phyloP scores from a whole-genome alignment of 140 eudicot species.

The Ambrosia hybrid region DNA sequence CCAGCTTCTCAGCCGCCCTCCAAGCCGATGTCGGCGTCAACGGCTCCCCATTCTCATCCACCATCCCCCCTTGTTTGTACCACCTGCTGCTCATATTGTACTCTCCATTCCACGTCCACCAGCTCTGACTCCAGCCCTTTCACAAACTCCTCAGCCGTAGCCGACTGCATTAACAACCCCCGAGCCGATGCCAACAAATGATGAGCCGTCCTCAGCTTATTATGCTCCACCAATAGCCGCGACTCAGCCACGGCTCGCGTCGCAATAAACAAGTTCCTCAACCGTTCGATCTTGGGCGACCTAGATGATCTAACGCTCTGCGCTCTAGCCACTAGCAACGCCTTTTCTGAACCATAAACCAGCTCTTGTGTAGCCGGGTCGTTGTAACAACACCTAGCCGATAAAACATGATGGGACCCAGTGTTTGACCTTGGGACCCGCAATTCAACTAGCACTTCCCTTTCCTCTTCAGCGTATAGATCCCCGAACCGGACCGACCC shows the following conservation, averaged over 20 bases:
- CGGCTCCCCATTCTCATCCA: conserved; percentile 80
- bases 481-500: conserved; percentile 65
- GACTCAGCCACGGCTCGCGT: conserved; percentile 92
- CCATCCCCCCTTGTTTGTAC: conserved; percentile 8
- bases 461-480: conserved; percentile 86
- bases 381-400: conserved; percentile 54
- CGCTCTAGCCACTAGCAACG: conserved; percentile 59
- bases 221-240: conserved; percentile 55
- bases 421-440: conserved; percentile 51
- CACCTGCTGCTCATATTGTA: conserved; percentile 31
- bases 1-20: conserved; percentile 77
- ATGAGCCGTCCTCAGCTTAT: conserved; percentile 62
- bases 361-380: conserved; percentile 69
- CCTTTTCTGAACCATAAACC: conserved; percentile 53
- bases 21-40: conserved; percentile 81
- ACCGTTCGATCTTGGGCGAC: conserved; percentile 57
- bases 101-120: conserved; percentile 52
- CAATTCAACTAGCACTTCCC: conserved; percentile 65
- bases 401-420: conserved; percentile 72
- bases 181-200: conserved; percentile 72
- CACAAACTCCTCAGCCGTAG: conserved; percentile 47
- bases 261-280: conserved; percentile 58
- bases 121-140: conserved; percentile 62
- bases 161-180: conserved; percentile 59
- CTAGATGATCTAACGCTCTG: conserved; percentile 54